Percentiles rank a stretch among this genome's conserved stretches.
phyloP scores from a whole-genome alignment of 352 stramenopile genomes.

The Globisporangium sylvaticum region DNA sequence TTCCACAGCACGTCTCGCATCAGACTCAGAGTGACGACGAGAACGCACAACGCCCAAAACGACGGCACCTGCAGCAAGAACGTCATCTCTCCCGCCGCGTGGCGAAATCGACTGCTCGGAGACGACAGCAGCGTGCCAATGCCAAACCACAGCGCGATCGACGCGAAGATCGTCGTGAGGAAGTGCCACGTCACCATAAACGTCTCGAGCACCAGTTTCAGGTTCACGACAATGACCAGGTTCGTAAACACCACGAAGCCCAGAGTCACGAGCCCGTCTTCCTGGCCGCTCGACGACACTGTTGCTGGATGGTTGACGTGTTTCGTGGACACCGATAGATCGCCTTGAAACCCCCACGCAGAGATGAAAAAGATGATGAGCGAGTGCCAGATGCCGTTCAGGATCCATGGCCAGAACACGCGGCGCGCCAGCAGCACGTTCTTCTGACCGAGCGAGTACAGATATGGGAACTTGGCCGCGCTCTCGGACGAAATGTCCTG shows the following conservation, averaged over 20 bases:
- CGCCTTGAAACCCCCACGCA: slow-evolving; percentile 51
- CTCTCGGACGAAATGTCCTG: slow-evolving; percentile 72
- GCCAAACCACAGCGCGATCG: slow-evolving; percentile 61
- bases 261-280: slow-evolving; percentile 55
- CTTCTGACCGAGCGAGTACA: slow-evolving; percentile 69
- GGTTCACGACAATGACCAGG: slow-evolving; percentile 71
- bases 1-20: slow-evolving; percentile 76
- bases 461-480: slow-evolving; percentile 52
- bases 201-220: slow-evolving; percentile 72
- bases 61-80: slow-evolving; percentile 54
- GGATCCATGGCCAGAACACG: slow-evolving; percentile 86
- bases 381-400: slow-evolving; percentile 81
- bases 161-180: slow-evolving; percentile 44
- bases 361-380: slow-evolving; percentile 83
- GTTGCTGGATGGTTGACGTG: slow-evolving; percentile 28
- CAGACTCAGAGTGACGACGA: slow-evolving; percentile 59
- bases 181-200: slow-evolving; percentile 77
- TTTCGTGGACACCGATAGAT: slow-evolving; percentile 22
- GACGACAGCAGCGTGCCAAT: slow-evolving; percentile 58
- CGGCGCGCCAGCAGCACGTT: slow-evolving; percentile 48
- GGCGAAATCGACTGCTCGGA: slow-evolving; percentile 41
- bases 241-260: slow-evolving; percentile 82
- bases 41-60: slow-evolving; percentile 56
- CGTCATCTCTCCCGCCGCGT: slow-evolving; percentile 65
- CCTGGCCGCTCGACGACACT: slow-evolving; percentile 36